Percentiles rank a stretch among this genome's conserved stretches.
Conservation (phyloP, 768 basidiomycete species). For the Boletus eberwhitei region DNA sequence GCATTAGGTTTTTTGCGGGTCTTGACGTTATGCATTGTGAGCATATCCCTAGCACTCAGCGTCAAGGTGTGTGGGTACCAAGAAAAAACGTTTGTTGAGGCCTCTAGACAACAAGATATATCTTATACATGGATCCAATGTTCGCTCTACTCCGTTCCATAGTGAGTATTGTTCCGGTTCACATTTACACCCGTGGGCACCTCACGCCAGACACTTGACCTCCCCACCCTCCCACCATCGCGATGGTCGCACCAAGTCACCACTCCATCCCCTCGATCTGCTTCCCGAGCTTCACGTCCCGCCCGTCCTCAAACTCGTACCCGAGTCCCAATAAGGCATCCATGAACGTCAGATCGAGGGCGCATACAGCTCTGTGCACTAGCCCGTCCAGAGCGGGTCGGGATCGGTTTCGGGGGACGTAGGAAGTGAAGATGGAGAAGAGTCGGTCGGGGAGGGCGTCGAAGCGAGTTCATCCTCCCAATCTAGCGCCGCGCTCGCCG, state of each 20-base stretch:
- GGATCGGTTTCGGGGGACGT: constrained; percentile 73
- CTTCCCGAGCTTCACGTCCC: constrained; percentile 80
- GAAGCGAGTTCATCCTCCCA: not conserved
- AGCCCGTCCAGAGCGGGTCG: constrained; percentile 66
- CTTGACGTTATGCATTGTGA: too few relatives aligned
- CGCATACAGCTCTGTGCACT: constrained; percentile 60
- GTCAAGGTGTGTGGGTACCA: too few relatives aligned
- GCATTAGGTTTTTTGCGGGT: too few relatives aligned
- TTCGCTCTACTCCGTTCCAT: not conserved
- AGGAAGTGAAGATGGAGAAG: constrained; percentile 27
- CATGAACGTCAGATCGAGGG: constrained; percentile 93
- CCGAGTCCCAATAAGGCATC: constrained; percentile 81
- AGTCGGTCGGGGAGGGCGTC: not conserved
- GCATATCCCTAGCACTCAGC: too few relatives aligned
- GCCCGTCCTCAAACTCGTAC: constrained; percentile 76
- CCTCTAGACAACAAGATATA: too few relatives aligned
- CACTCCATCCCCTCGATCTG: constrained; percentile 88
- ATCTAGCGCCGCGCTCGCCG: not conserved
- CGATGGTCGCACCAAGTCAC: constrained; percentile 83
- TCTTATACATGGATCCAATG: not conserved
- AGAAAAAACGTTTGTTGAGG: too few relatives aligned
- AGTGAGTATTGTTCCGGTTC: not conserved
- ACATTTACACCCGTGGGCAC: not conserved
- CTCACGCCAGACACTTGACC: constrained; percentile 47
- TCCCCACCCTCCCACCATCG: constrained; percentile 64